A percentile compares a stretch with the other conserved stretches of the same genome.
These are phyloP conservation scores for Penicillium hesseltinei DNA, from an alignment of 2,329 filamentous ascomycete genomes.

Conservation along the genomic window DNA sequence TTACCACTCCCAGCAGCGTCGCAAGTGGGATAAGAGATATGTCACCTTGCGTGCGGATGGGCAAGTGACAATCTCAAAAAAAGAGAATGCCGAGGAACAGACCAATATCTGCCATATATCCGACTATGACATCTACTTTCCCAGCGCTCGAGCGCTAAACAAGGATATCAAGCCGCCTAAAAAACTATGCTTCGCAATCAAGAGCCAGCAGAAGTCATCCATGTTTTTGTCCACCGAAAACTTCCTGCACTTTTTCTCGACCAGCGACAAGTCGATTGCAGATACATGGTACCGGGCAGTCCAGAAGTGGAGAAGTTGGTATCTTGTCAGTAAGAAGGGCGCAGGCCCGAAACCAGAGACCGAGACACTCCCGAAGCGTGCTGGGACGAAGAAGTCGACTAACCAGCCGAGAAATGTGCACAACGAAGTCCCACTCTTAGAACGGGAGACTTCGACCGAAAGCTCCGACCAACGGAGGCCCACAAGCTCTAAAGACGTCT, in stretches of 20 bases:
- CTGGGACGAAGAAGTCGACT: constrained; percentile 23
- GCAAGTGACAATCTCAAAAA: constrained; percentile 71
- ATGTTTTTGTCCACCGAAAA: constrained; percentile 80
- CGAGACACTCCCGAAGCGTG: constrained; percentile 25
- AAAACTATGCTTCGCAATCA: constrained; percentile 80
- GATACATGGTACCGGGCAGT: constrained; percentile 68
- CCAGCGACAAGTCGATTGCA: constrained; percentile 67
- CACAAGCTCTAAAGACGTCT: constrained; percentile 22
- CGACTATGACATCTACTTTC: constrained; percentile 88
- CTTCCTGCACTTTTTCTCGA: constrained; percentile 89
- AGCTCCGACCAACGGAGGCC: constrained; percentile 34
- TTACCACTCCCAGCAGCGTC: constrained; percentile 75
- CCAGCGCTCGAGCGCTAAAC: constrained; percentile 64
- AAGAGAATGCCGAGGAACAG: constrained; percentile 65
- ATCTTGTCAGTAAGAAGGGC: constrained; percentile 71
- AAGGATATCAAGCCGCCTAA: constrained; percentile 80
- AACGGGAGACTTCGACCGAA: constrained; percentile 49
- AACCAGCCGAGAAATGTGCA: constrained; percentile 46
- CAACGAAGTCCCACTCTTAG: constrained; percentile 58
- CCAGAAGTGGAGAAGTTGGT: constrained; percentile 88
- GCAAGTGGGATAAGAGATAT: constrained; percentile 85
- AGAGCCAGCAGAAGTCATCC: constrained; percentile 83
- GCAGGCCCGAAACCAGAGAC: constrained; percentile 46
- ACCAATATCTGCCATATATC: constrained; percentile 77
- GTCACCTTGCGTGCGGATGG: constrained; percentile 72